Evolutionary conservation across 1,284 basidiomycete species (phyloP), one percentile per base, ranked within the genome.

Genomic region (Irpex rosettiformis): DNA sequence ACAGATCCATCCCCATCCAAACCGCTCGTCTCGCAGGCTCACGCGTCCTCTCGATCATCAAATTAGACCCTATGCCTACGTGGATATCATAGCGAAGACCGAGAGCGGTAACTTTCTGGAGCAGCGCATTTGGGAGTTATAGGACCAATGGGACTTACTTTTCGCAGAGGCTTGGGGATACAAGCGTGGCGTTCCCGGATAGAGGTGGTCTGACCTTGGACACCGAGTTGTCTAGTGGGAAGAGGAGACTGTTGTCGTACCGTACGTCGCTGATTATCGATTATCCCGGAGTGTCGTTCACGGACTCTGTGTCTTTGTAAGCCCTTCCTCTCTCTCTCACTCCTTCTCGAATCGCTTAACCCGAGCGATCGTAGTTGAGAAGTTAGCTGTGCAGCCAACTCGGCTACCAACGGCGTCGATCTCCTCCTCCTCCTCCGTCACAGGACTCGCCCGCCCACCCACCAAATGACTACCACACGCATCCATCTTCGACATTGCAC

Each of bases 41-140:
- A 24, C 76, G 77, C 58, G 77, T 88, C 22, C 68, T 85, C 37
- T 66, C 74, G 52, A 85, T 87, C 58, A 79, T 81, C 61, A 83
- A 80, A 40, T 68, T 77, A 65, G 74, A 80, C 58, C 75, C 8
- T 85, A 80, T 63, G 75, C 74, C 57, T 86, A 85, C 64, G 79
- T 84, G 51, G 81, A 83, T 64, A 65, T 71, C 43, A 79, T 86
- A 55, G 84, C 85, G 3, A 72, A 72, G 52, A 85, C 82, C 1
- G 77, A 83, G 22, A 80, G 81, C 1, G 83, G 85, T 7, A 86
- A 85, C 67, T 86, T 81, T 66, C 71, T 87, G 30, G 83, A 86
- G 64, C 83, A 83, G 81, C 54, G 84, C 82, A 6, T 83, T 84
- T 70, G 80, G 77, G 37, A 83, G 82, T 65, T 86, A 87, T 66